phyloP scores from a whole-genome alignment of 2,329 filamentous ascomycete genomes.

The Epichloe scottii region DNA sequence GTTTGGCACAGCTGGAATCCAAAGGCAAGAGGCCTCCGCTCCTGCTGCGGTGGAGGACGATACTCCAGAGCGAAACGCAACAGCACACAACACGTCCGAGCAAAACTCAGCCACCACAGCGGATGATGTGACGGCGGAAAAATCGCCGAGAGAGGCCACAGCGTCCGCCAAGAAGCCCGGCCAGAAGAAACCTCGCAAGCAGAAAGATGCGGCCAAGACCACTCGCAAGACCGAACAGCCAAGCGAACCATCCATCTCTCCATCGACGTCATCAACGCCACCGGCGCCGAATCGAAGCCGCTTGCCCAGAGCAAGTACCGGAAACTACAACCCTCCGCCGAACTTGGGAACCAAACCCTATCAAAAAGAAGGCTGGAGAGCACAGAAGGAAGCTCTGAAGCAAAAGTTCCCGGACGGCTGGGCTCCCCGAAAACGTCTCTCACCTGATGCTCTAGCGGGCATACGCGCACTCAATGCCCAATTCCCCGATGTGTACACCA shows the following conservation, averaged over 20 bases:
- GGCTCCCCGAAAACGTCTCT: conserved; percentile 74
- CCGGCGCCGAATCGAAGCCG: neutral
- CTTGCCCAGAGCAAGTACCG: neutral
- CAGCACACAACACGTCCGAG: neutral
- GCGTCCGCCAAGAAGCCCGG: neutral
- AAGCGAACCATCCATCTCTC: neutral
- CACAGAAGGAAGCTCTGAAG: conserved; percentile 62
- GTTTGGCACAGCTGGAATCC: neutral
- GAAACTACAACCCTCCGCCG: neutral
- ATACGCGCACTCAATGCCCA: conserved; percentile 72
- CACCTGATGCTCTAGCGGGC: conserved; percentile 82
- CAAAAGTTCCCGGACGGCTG: conserved; percentile 73
- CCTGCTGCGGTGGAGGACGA: neutral
- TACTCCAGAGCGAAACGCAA: neutral
- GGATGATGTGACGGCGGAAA: too few species aligned
- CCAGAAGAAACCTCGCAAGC: neutral
- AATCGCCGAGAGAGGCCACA: neutral
- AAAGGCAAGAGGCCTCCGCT: neutral
- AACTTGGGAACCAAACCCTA: neutral
- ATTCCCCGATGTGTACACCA: conserved; percentile 67
- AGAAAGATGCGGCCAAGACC: neutral
- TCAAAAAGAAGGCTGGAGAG: conserved; percentile 47
- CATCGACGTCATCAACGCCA: neutral
- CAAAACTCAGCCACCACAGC: neutral
- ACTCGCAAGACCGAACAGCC: neutral